Base-by-base conservation (phyloP, 2,329 filamentous ascomycete species). In the Colletotrichum melonis region DNA sequence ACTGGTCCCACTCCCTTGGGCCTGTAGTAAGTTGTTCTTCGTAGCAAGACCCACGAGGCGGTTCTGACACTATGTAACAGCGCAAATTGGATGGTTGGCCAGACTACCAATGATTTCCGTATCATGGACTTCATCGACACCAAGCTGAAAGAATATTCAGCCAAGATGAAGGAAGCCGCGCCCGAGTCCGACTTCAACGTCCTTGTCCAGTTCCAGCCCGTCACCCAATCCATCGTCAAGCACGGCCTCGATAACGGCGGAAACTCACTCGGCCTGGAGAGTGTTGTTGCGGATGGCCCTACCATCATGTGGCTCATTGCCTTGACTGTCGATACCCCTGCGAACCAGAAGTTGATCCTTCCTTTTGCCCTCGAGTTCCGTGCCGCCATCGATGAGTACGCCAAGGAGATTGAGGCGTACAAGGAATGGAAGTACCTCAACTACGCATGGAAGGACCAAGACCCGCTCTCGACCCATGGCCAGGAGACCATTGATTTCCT, bases 291-390 rank as follows among this genome's bases (percentile, higher is more conserved):
- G 1, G 78, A 84, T 26, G 82, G 83, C 1, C 81, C 82, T 9
- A 78, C 80, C 5, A 69, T 80, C 54, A 78, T 80, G 67, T 85
- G 82, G 81, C 80, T 84, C 30, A 77, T 82, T 16, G 78, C 81
- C 38, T 75, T 85, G n/a, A 83, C 82, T n/a, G 78, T 83, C 19
- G 81, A 82, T 74, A 84, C 82, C 7, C 79, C 78, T 0, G 81
- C 82, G 73, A 77, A 78, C 63, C 79, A 82, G 73, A 64, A 76
- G 11, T 80, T 80, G 22, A 80, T 85, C 38, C 75, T 80, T 2
- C 80, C 77, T 4, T 64, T 81, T 42, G 86, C 87, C 16, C 80
- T 93, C 30, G 91, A 93, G 1, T 94, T 92, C 81, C 83, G 83
- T 9, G 91, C 94, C 79, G 87, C 88, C 1, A 84, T 93, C 26